Percentiles rank a stretch among this genome's conserved stretches.
Conservation (phyloP, 2,329 filamentous ascomycete species). For the Albophoma yamanashiensis region DNA sequence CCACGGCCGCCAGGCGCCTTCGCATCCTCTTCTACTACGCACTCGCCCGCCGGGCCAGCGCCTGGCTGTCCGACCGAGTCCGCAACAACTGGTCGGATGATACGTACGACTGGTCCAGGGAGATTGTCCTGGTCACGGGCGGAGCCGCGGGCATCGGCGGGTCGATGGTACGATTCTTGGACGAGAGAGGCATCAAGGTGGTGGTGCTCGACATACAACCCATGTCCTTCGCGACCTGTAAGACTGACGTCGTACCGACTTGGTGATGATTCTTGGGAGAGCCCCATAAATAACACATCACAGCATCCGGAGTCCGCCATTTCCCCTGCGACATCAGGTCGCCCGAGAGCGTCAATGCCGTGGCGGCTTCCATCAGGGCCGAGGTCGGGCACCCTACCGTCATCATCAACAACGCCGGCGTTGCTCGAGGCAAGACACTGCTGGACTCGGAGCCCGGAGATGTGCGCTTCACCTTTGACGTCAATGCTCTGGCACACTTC, state of each 20-base stretch:
- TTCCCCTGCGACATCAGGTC: slow-evolving; percentile 62
- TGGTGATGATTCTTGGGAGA: neutral
- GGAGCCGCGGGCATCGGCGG: slow-evolving; percentile 66
- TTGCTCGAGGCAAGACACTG: slow-evolving; percentile 50
- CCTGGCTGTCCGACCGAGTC: slow-evolving; percentile 20
- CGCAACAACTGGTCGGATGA: slow-evolving; percentile 25
- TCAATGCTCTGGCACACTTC: slow-evolving; percentile 60
- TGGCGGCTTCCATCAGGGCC: slow-evolving; percentile 40
- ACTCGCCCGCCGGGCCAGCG: slow-evolving; percentile 14
- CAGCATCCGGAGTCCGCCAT: slow-evolving; percentile 47
- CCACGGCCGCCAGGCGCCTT: slow-evolving; percentile 38
- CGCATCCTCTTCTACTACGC: slow-evolving; percentile 19
- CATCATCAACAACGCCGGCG: slow-evolving; percentile 63
- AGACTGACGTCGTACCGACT: slow-evolving; percentile 8
- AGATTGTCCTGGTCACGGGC: slow-evolving; percentile 65
- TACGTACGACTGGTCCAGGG: slow-evolving; percentile 53
- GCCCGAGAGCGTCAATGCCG: slow-evolving; percentile 36
- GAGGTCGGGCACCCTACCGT: slow-evolving; percentile 55
- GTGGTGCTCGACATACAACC: slow-evolving; percentile 61
- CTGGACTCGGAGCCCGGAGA: slow-evolving; percentile 46
- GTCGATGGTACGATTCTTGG: slow-evolving; percentile 53
- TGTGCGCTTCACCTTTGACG: slow-evolving; percentile 57
- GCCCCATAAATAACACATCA: neutral
- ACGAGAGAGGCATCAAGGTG: slow-evolving; percentile 53
- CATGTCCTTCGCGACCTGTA: slow-evolving; percentile 41